A percentile compares a stretch with the other conserved stretches of the same genome.
These are phyloP conservation scores for Populus ilicifolia DNA, from an alignment of 345 rosid species.

Conservation along the genomic window DNA sequence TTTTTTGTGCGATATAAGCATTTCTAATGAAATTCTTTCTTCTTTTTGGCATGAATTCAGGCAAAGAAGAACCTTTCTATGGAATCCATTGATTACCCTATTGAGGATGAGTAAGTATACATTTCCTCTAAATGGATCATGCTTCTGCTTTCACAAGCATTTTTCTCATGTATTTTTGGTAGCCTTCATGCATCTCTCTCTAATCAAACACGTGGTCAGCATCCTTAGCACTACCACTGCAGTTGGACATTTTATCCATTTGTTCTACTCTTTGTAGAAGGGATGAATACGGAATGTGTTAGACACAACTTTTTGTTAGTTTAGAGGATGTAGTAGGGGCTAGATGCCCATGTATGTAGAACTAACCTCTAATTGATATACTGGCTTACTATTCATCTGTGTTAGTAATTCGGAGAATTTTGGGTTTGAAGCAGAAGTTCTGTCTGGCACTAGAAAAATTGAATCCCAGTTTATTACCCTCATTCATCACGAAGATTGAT, in stretches of 20 bases:
- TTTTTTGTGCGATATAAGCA: neutral
- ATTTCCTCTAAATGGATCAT: constrained; percentile 14
- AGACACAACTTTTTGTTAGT: neutral
- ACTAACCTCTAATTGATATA: neutral
- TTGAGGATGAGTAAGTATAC: constrained; percentile 64
- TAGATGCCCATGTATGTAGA: neutral
- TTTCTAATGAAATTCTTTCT: neutral
- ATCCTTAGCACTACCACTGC: neutral
- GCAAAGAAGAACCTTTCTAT: constrained; percentile 73
- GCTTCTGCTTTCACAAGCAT: constrained; percentile 6
- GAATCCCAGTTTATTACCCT: neutral
- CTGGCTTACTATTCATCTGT: neutral
- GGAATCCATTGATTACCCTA: constrained; percentile 62
- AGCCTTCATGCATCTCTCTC: neutral
- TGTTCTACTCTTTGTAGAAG: neutral
- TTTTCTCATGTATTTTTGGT: neutral
- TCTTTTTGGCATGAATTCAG: constrained; percentile 37
- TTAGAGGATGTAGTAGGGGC: neutral
- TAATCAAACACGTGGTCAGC: neutral
- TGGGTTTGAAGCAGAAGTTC: neutral
- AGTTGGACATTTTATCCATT: neutral
- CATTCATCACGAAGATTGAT: neutral
- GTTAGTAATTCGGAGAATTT: neutral
- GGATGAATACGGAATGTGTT: neutral
- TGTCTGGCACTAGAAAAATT: neutral